Evolutionary conservation across 805 yeast genomes (phyloP).

Genomic region (Metschnikowia kunwiensis): DNA sequence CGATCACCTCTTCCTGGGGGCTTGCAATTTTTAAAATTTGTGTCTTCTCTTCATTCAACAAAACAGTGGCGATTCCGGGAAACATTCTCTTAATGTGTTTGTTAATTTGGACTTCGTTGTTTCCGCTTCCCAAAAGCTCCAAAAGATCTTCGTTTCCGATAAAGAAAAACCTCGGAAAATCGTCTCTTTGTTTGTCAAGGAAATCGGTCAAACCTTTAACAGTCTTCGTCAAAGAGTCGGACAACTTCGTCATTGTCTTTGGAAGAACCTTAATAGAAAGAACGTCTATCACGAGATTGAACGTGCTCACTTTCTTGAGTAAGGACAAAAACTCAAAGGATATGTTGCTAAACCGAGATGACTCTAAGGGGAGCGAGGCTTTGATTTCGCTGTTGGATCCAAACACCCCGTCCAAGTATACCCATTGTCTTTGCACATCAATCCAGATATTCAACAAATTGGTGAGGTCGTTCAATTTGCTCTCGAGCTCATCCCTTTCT

Average conservation of each 20-base stretch:
- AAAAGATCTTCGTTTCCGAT: slow-evolving; percentile 87
- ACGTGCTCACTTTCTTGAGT: slow-evolving; percentile 47
- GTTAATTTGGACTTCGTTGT: slow-evolving; percentile 45
- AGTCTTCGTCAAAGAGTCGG: slow-evolving; percentile 56
- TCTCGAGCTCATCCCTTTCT: slow-evolving; percentile 53
- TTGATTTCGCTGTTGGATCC: slow-evolving; percentile 54
- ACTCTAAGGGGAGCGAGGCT: slow-evolving; percentile 65
- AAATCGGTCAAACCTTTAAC: slow-evolving; percentile 70
- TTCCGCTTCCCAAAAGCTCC: slow-evolving; percentile 71
- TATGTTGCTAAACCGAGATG: slow-evolving; percentile 59
- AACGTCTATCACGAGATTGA: slow-evolving; percentile 54
- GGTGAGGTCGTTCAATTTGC: slow-evolving; percentile 48
- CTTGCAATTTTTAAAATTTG: slow-evolving; percentile 51
- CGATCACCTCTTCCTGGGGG: slow-evolving; percentile 60
- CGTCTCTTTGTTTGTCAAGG: slow-evolving; percentile 72
- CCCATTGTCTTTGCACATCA: slow-evolving; percentile 87
- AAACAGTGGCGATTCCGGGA: slow-evolving; percentile 52
- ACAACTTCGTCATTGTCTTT: slow-evolving; percentile 44
- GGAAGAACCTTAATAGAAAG: slow-evolving; percentile 48
- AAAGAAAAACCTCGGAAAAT: slow-evolving; percentile 80
- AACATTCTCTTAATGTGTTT: slow-evolving; percentile 70
- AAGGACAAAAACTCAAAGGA: slow-evolving; percentile 58
- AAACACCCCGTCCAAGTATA: slow-evolving; percentile 78
- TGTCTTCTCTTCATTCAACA: slow-evolving; percentile 29
- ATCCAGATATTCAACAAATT: slow-evolving; percentile 66